phyloP scores from a whole-genome alignment of 2,329 filamentous ascomycete genomes.

The Epicoccum nigrum region DNA sequence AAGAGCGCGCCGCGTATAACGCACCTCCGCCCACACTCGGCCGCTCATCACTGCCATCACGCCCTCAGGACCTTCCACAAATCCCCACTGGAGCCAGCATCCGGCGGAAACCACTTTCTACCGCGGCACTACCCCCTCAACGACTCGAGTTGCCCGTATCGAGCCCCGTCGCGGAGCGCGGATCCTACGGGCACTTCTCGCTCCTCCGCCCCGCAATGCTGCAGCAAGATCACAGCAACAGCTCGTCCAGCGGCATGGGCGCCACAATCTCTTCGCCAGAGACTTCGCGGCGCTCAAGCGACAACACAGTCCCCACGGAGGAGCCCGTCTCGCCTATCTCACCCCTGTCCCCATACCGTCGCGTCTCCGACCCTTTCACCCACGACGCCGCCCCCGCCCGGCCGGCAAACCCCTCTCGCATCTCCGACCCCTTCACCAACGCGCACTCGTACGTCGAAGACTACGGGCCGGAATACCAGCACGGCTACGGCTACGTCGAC shows the following conservation, averaged over 20 bases:
- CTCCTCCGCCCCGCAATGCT: slow-evolving; percentile 33
- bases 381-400: background rate
- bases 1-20: slow-evolving; percentile 24
- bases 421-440: slow-evolving; percentile 34
- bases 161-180: slow-evolving; percentile 26
- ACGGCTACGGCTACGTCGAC: slow-evolving; percentile 24
- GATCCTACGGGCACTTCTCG: slow-evolving; percentile 23
- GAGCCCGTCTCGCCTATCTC: slow-evolving; percentile 22
- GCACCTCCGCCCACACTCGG: slow-evolving; percentile 15
- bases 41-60: slow-evolving; percentile 16
- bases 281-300: slow-evolving; percentile 16
- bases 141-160: slow-evolving; percentile 19
- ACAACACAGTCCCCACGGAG: slow-evolving; percentile 18
- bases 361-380: background rate
- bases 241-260: slow-evolving; percentile 32
- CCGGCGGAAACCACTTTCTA: slow-evolving; percentile 34
- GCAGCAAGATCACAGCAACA: slow-evolving; percentile 30
- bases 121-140: background rate
- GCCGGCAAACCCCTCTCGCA: slow-evolving; percentile 12
- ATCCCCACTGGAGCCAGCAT: slow-evolving; percentile 26
- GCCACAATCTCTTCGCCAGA: slow-evolving; percentile 8
- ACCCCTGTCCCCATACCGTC: background rate
- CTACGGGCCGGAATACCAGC: slow-evolving; percentile 39
- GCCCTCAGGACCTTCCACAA: slow-evolving; percentile 20
- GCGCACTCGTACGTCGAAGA: slow-evolving; percentile 40